phyloP scores from a whole-genome alignment of 768 basidiomycete species.

The Lentinula edodes region DNA sequence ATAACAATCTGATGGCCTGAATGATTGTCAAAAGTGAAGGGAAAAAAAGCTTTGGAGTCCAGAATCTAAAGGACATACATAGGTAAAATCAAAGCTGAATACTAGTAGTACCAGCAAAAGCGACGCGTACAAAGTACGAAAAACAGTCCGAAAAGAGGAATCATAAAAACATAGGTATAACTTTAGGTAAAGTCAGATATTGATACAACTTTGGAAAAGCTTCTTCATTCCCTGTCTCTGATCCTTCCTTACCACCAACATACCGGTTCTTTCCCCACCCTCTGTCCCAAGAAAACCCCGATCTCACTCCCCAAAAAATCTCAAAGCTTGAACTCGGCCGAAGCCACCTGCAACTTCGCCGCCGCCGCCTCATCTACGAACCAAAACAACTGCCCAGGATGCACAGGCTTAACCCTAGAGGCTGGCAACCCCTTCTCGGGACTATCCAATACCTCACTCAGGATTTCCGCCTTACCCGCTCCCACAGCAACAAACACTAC shows the following conservation, averaged over 20 bases:
- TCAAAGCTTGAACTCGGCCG: conserved; percentile 48
- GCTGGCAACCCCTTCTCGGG: conserved; percentile 80
- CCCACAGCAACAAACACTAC: conserved; percentile 89
- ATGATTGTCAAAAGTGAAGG: too few species aligned
- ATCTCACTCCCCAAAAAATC: not conserved
- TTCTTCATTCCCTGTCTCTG: not conserved
- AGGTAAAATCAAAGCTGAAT: too few species aligned
- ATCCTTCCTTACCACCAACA: not conserved
- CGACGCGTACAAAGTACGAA: too few species aligned
- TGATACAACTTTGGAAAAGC: not conserved
- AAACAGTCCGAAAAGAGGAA: not conserved
- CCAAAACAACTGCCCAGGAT: conserved; percentile 89
- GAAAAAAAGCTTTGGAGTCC: too few species aligned
- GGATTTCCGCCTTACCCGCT: conserved; percentile 71
- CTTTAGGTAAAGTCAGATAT: not conserved
- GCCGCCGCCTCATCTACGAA: conserved; percentile 88
- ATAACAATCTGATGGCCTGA: too few species aligned
- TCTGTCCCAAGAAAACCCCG: not conserved
- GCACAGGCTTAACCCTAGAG: conserved; percentile 70
- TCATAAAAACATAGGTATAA: not conserved
- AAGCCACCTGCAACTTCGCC: conserved; percentile 51
- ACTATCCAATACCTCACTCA: conserved; percentile 69
- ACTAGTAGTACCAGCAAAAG: too few species aligned
- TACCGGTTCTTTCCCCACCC: too few species aligned
- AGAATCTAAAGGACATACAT: too few species aligned